A percentile compares a stretch with the other conserved stretches of the same genome.
Evolutionary conservation across 192 early-diverging fungal genomes (phyloP).

Genomic region (Phlyctochytrium bullatum): DNA sequence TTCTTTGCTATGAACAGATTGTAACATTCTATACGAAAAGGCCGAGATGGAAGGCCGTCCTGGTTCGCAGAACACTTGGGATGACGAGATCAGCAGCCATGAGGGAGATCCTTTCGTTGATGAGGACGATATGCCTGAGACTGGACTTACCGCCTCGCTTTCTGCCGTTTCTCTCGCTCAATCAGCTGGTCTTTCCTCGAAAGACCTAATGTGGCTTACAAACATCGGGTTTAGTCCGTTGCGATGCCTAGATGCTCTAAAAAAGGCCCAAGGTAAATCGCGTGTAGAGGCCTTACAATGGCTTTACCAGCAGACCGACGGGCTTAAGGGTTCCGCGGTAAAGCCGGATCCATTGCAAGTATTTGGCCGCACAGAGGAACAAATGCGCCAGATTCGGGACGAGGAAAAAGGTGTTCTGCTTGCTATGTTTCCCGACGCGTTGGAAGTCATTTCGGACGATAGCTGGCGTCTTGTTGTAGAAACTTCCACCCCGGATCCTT

Average conservation of each 20-base stretch:
- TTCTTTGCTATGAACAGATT: no score
- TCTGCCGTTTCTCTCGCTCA: not conserved
- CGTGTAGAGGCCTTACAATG: not conserved
- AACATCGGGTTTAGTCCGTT: slow-evolving; percentile 16
- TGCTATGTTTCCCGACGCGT: slow-evolving; percentile 61
- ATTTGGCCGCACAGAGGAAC: slow-evolving; percentile 14
- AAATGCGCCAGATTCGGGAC: slow-evolving; percentile 34
- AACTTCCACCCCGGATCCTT: slow-evolving; percentile 11
- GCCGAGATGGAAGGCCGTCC: not conserved
- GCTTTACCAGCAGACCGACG: not conserved
- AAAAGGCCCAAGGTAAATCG: not conserved
- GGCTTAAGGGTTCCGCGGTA: not conserved
- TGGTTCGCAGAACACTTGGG: not conserved
- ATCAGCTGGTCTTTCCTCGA: not conserved
- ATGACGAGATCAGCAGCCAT: not conserved
- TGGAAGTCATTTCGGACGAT: slow-evolving; percentile 24
- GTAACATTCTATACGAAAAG: no score
- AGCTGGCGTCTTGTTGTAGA: slow-evolving; percentile 24
- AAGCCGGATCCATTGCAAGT: not conserved
- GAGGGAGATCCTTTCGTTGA: slow-evolving; percentile 3
- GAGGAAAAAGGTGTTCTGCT: slow-evolving; percentile 64
- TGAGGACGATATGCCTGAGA: slow-evolving; percentile 15
- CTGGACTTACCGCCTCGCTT: not conserved
- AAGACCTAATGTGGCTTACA: slow-evolving; percentile 14
- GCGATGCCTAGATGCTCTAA: slow-evolving; percentile 12